These are phyloP conservation scores for Trichoderma sp. DNA, from an alignment of 2,329 filamentous ascomycete species.

Conservation along the genomic window DNA sequence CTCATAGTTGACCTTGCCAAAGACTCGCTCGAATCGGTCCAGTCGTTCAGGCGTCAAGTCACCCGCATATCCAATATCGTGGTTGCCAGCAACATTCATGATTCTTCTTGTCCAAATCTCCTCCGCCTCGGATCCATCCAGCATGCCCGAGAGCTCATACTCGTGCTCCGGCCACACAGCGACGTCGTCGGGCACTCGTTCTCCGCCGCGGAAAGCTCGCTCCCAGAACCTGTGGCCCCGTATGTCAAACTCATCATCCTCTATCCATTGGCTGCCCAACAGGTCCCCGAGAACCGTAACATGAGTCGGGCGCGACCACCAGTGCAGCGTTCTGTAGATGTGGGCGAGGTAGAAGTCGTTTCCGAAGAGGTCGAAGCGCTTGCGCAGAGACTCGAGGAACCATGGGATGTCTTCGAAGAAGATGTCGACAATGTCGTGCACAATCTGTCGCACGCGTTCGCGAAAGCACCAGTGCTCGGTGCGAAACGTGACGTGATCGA, in stretches of 20 bases:
- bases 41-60: slow-evolving; percentile 80
- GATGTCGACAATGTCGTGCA: slow-evolving; percentile 65
- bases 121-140: slow-evolving; percentile 50
- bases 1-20: slow-evolving; percentile 91
- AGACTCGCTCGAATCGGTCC: slow-evolving; percentile 78
- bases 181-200: slow-evolving; percentile 63
- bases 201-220: slow-evolving; percentile 71
- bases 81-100: slow-evolving; percentile 92
- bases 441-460: slow-evolving; percentile 55
- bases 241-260: slow-evolving; percentile 77
- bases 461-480: slow-evolving; percentile 52
- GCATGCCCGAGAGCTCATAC: slow-evolving; percentile 55
- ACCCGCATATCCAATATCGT: slow-evolving; percentile 95
- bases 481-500: slow-evolving; percentile 53
- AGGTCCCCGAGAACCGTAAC: slow-evolving; percentile 88
- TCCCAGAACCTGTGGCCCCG: slow-evolving; percentile 79
- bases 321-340: slow-evolving; percentile 80
- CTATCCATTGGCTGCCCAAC: slow-evolving; percentile 93
- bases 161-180: slow-evolving; percentile 53
- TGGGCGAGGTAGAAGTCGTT: slow-evolving; percentile 96
- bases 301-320: slow-evolving; percentile 86
- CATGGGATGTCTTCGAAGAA: slow-evolving; percentile 70
- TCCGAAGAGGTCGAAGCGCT: slow-evolving; percentile 83
- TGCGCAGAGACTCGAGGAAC: slow-evolving; percentile 69
- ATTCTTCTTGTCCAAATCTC: slow-evolving; percentile 72